Evolutionary conservation across 257 asterid species (phyloP).

Genomic region (Petrea volubilis): DNA sequence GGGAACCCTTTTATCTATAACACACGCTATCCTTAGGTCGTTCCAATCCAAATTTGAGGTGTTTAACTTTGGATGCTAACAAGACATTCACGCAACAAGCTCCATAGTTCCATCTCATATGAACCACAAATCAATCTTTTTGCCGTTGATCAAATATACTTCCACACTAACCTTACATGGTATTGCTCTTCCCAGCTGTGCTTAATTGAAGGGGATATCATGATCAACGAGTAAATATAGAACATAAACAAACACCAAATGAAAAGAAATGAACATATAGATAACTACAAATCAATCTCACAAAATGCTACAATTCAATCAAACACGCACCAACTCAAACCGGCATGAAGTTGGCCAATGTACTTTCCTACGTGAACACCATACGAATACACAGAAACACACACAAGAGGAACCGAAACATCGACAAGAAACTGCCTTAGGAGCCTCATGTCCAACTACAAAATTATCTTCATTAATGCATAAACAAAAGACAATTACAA

Average conservation of each 20-base stretch:
- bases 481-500: background rate
- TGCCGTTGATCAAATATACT: background rate
- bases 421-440: background rate
- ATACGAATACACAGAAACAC: no score
- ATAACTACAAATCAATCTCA: background rate
- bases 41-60: no score
- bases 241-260: slow-evolving; percentile 4
- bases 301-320: background rate
- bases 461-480: slow-evolving; percentile 8
- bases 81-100: background rate
- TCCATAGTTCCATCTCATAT: background rate
- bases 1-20: no score
- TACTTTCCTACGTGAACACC: background rate
- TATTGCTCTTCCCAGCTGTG: background rate
- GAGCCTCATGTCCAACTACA: background rate
- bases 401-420: background rate
- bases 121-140: background rate
- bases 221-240: background rate
- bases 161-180: background rate
- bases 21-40: no score
- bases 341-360: background rate
- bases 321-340: background rate
- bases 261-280: background rate
- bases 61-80: no score
- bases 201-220: background rate